Conservation (phyloP, 2,329 filamentous ascomycete species). For the Nothophoma quercina region DNA sequence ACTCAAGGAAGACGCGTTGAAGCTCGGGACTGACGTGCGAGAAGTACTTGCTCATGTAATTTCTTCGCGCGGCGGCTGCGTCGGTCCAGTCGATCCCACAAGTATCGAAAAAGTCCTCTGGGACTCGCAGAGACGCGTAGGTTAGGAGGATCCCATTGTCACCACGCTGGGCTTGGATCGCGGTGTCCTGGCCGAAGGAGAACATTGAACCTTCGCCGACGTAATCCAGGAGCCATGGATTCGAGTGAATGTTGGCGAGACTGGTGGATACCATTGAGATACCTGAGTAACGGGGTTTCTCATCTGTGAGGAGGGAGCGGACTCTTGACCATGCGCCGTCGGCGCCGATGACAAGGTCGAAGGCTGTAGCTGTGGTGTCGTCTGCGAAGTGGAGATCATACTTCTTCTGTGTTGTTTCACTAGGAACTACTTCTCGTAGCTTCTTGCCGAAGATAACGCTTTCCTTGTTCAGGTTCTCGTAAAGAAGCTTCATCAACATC, state of each 20-base stretch:
- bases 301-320: conserved; percentile 35
- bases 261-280: conserved; percentile 55
- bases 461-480: conserved; percentile 55
- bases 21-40: conserved; percentile 46
- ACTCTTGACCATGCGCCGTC: conserved; percentile 58
- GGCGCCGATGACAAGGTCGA: conserved; percentile 57
- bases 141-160: conserved; percentile 60
- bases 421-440: conserved; percentile 48
- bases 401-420: conserved; percentile 6
- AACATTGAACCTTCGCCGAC: conserved; percentile 53
- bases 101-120: conserved; percentile 50
- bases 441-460: conserved; percentile 41
- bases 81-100: conserved; percentile 57
- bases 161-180: conserved; percentile 54
- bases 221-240: conserved; percentile 52
- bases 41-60: conserved; percentile 34
- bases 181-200: conserved; percentile 47
- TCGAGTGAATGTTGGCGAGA: conserved; percentile 55
- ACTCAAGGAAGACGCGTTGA: conserved; percentile 31
- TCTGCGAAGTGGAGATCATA: conserved; percentile 45
- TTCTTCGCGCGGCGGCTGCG: conserved; percentile 43
- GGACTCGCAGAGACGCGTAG: conserved; percentile 48
- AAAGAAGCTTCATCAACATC: conserved; percentile 42
- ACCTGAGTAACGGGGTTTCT: conserved; percentile 57
- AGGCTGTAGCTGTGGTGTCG: conserved; percentile 40